Base-by-base conservation (phyloP, 2,329 filamentous ascomycete species). In the Arachnopeziza araneosa region DNA sequence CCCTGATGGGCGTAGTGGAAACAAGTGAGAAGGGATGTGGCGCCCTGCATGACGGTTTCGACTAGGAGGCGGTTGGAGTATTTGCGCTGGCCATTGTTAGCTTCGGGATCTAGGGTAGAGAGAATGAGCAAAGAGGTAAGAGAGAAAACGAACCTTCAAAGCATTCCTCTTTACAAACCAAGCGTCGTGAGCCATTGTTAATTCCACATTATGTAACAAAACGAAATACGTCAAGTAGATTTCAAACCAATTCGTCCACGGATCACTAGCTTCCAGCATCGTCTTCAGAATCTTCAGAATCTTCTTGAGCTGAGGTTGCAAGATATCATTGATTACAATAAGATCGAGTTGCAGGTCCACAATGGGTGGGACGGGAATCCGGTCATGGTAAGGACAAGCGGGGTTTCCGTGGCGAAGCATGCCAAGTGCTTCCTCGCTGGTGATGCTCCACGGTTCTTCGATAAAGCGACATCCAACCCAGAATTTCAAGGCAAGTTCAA, bases 1-100 rank as follows among this genome's bases (percentile, higher is more conserved):
- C 58, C 61, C 48, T 63, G 61, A 22, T 63, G 61, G 7, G 61
- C 61, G 23, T 63, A 63, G 54, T 63, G 61, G 50, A 63, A 63
- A 50, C 58, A 60, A 17, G 61, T 58, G 23, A 63, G 58, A 19
- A 63, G 55, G n/a, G 61, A 60, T 3, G 61, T 63, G 6, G 61
- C 61, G 12, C 61, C 61, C 51, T 53, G 53, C 32, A 55, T 60
- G 58, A 63, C 60, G 14, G 61, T 63, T 21, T 63, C 61, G 24
- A 63, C 44, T 8, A 63, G 56, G 17, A 44, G 24, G 22, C 57
- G 60, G 61, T 63, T 63, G 50, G 61, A 63, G 55, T 60, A 63
- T 56, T 54, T 58, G 48, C 22, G 50, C 61, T 63, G 26, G 24
- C 3, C 23, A 17, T 48, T 50, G 36, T 44, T 44, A 44, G 36